Evolutionary conservation across 2,329 filamentous ascomycete genomes (phyloP).

Genomic region (Scedosporium dehoogii): DNA sequence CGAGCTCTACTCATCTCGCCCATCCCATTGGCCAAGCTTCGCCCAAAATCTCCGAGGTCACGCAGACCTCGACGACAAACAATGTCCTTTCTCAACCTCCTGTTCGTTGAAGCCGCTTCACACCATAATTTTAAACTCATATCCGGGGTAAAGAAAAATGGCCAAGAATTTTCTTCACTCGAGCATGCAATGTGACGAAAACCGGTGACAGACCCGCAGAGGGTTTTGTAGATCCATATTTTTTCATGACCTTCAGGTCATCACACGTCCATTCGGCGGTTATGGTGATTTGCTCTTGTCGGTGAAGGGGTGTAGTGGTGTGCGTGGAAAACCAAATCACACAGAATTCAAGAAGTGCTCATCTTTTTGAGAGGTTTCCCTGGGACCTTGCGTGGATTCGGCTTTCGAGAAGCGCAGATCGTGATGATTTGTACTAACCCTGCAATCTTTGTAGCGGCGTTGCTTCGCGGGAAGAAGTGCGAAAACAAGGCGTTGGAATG

Average conservation of each 20-base stretch:
- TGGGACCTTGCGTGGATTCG: background rate
- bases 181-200: background rate
- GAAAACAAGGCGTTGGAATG: background rate
- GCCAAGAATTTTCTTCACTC: background rate
- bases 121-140: background rate
- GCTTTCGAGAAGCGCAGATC: background rate
- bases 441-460: background rate
- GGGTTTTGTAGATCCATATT: background rate
- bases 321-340: too few species aligned
- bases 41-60: background rate
- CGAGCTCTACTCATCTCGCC: background rate
- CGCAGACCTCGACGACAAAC: background rate
- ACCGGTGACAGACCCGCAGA: background rate
- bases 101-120: background rate
- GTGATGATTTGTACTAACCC: background rate
- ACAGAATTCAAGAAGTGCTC: too few species aligned
- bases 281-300: background rate
- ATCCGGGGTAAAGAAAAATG: background rate
- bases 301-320: too few species aligned
- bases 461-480: background rate
- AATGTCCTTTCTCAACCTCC: background rate
- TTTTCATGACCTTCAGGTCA: background rate
- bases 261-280: background rate
- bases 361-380: background rate
- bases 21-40: background rate